Conservation (phyloP, 2,329 filamentous ascomycete species). For the Albophoma yamanashiensis region DNA sequence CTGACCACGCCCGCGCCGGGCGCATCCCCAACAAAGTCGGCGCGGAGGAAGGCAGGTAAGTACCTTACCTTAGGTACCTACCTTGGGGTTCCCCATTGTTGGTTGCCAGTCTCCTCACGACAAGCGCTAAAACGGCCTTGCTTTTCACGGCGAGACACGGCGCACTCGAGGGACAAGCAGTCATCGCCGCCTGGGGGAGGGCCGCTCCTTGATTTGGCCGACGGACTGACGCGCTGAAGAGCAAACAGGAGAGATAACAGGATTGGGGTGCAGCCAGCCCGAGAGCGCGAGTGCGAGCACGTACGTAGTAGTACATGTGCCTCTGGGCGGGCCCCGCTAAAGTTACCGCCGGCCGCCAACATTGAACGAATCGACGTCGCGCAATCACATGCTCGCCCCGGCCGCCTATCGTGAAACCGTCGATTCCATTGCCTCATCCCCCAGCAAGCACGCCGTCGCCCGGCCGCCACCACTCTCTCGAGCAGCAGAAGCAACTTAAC, state of each 20-base stretch:
- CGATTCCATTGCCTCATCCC: background rate
- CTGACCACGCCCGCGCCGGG: background rate
- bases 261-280: too few relatives aligned
- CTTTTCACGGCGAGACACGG: background rate
- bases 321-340: background rate
- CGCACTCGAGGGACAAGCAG: background rate
- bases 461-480: background rate
- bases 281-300: too few relatives aligned
- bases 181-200: background rate
- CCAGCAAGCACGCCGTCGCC: background rate
- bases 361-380: conserved; percentile 1
- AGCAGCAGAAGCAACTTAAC: background rate
- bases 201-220: background rate
- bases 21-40: background rate
- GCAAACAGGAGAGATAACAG: background rate
- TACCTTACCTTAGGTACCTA: too few relatives aligned
- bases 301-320: too few relatives aligned
- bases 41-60: background rate
- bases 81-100: too few relatives aligned
- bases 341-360: background rate
- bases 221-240: background rate
- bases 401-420: conserved; percentile 4
- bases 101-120: background rate
- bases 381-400: conserved; percentile 13
- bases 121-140: background rate